Conservation (phyloP, 495 filamentous ascomycete species). For the Talaromyces proteolyticus region DNA sequence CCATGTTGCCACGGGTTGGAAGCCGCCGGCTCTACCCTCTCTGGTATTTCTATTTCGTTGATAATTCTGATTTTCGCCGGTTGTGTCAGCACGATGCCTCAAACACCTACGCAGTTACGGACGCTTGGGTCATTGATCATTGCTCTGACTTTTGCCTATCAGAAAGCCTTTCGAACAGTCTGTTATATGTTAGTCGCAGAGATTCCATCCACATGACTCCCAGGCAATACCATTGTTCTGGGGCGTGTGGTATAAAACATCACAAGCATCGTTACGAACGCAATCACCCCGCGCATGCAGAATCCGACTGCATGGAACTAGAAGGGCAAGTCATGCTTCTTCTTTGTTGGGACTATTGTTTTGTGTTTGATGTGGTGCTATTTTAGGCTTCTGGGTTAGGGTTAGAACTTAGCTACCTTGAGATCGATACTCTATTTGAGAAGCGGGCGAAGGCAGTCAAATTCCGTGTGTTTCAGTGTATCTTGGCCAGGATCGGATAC, state of each 20-base stretch:
- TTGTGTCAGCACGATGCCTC: conserved; percentile 50
- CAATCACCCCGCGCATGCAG: conserved; percentile 58
- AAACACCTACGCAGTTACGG: conserved; percentile 35
- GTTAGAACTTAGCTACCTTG: conserved; percentile 50
- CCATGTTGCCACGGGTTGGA: conserved; percentile 51
- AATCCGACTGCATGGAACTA: conserved; percentile 58
- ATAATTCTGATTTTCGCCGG: conserved; percentile 52
- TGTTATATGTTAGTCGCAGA: conserved; percentile 61
- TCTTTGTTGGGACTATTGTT: conserved; percentile 55
- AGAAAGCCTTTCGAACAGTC: conserved; percentile 59
- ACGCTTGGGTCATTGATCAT: conserved; percentile 55
- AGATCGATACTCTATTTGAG: conserved; percentile 59
- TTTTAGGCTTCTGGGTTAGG: conserved; percentile 59
- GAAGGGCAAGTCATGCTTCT: conserved; percentile 57
- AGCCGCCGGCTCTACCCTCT: conserved; percentile 56
- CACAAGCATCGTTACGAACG: conserved; percentile 48
- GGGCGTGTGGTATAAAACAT: conserved; percentile 57
- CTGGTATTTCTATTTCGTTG: conserved; percentile 48
- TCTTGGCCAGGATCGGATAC: too few relatives aligned
- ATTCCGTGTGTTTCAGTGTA: too few relatives aligned
- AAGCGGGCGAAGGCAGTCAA: conserved; percentile 45
- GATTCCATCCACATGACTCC: conserved; percentile 52
- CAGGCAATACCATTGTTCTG: conserved; percentile 56
- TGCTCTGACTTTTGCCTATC: conserved; percentile 54
- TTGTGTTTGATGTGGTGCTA: conserved; percentile 54